These are phyloP conservation scores for Aspergillus transmontanensis DNA, from an alignment of 2,329 filamentous ascomycete species.

Conservation along the genomic window DNA sequence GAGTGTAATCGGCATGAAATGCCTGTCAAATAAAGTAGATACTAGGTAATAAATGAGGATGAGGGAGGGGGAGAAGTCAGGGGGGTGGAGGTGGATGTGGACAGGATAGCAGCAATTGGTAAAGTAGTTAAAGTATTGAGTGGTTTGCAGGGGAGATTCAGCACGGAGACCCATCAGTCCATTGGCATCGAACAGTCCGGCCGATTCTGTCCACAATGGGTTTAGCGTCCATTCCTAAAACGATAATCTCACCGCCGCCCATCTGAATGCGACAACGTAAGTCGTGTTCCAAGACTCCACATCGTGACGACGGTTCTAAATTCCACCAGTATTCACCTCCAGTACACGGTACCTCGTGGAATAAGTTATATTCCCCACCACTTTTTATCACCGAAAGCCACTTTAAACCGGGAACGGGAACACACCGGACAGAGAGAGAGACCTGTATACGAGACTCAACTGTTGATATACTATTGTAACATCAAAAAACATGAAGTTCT, in stretches of 20 bases:
- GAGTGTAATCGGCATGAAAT: constrained; percentile 33
- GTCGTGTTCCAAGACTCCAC: too few species aligned
- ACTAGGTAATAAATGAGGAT: neutral
- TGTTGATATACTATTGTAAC: neutral
- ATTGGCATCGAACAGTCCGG: neutral
- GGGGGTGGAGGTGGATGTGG: neutral
- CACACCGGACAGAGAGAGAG: neutral
- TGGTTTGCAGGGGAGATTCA: neutral
- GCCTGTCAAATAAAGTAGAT: constrained; percentile 14
- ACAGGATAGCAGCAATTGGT: constrained; percentile 1
- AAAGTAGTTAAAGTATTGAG: neutral
- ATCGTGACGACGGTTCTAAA: too few species aligned
- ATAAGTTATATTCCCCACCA: neutral
- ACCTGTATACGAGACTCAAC: neutral
- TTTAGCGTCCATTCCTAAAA: constrained; percentile 4
- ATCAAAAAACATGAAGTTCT: neutral
- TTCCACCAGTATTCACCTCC: neutral
- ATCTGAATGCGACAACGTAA: neutral
- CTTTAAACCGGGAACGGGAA: neutral
- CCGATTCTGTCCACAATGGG: neutral
- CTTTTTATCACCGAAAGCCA: neutral
- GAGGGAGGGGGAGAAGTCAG: neutral
- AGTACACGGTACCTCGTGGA: neutral
- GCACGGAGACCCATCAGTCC: neutral
- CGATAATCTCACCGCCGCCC: neutral